phyloP scores from a whole-genome alignment of 1,139 yeast species.

The Insectozyma bohioensis region DNA sequence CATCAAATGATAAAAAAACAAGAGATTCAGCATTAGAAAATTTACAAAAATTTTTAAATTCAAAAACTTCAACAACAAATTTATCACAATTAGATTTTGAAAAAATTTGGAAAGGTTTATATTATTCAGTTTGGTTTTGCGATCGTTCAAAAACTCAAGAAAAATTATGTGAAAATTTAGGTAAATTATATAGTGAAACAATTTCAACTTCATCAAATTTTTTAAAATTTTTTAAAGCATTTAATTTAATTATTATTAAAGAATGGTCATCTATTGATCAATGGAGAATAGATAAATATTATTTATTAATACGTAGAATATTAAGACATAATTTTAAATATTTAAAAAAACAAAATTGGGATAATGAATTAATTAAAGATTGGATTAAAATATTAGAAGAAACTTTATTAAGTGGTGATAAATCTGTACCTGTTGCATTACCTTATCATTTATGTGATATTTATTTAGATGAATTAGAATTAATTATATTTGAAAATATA shows the following conservation, averaged over 20 bases:
- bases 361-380: slow-evolving; percentile 41
- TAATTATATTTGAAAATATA: slow-evolving; percentile 51
- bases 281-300: slow-evolving; percentile 84
- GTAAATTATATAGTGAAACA: slow-evolving; percentile 53
- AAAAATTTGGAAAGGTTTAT: slow-evolving; percentile 92
- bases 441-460: slow-evolving; percentile 86
- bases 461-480: slow-evolving; percentile 79
- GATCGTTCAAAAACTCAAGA: slow-evolving; percentile 94
- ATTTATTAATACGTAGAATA: slow-evolving; percentile 76
- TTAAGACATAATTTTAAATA: slow-evolving; percentile 64
- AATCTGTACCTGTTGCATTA: slow-evolving; percentile 67
- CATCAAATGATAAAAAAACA: slow-evolving; percentile 74
- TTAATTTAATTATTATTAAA: slow-evolving; percentile 75
- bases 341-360: slow-evolving; percentile 59
- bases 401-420: slow-evolving; percentile 57
- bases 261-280: slow-evolving; percentile 89
- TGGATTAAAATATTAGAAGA: slow-evolving; percentile 46
- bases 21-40: slow-evolving; percentile 78
- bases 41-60: slow-evolving; percentile 55
- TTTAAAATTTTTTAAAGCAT: slow-evolving; percentile 61
- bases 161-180: slow-evolving; percentile 71
- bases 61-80: slow-evolving; percentile 22
- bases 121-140: slow-evolving; percentile 93
- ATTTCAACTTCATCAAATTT: slow-evolving; percentile 19
- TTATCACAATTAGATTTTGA: slow-evolving; percentile 55